Evolutionary conservation across 2,329 filamentous ascomycete species (phyloP), one percentile per base, ranked within the genome.

Genomic region (Apiospora koreana): DNA sequence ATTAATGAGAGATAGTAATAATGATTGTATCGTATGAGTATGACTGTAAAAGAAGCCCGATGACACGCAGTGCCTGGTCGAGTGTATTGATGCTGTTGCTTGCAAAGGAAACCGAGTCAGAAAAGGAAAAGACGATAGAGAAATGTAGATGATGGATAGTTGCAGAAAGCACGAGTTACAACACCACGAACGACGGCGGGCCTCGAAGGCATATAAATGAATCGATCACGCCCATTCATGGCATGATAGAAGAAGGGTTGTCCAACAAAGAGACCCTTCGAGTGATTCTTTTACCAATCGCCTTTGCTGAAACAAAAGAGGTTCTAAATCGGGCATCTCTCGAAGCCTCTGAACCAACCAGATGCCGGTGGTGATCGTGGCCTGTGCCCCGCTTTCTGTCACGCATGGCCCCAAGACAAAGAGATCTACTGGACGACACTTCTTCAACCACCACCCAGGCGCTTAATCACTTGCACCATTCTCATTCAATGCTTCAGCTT

Each of bases 321-420:
- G 50, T 64, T 25, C 68, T 65, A 69, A 35, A 48, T 69, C 68
- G 62, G 50, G 68, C 42, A 28, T 31, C 50, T 23, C 28, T 46
- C 41, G 68, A 45, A n/a, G 7, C 68, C 18, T 45, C 28, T 65
- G 54, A 48, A 28, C 68, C 68, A 69, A 69, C 58, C 58, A 69
- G 64, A 28, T 50, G 46, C 21, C 18, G 31, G 31, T 3, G 31
- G 21, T 42, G 14, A 12, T 25, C 3, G 14, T 65, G 41, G 68
- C n/a, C 68, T 21, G 42, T 41, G 54, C 68, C 23, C 50, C 23
- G 25, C n/a, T 18, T 58, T 41, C 65, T 69, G 68, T 69, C 41
- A 6, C 68, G 54, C 54, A 64, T 23, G 38, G 42, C n/a, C 14
- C 50, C 50, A 45, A 64, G 68, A 45, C 68, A 45, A 42, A 42